Conservation (phyloP, 352 stramenopile species). For the Pelagophyceae sp. region DNA sequence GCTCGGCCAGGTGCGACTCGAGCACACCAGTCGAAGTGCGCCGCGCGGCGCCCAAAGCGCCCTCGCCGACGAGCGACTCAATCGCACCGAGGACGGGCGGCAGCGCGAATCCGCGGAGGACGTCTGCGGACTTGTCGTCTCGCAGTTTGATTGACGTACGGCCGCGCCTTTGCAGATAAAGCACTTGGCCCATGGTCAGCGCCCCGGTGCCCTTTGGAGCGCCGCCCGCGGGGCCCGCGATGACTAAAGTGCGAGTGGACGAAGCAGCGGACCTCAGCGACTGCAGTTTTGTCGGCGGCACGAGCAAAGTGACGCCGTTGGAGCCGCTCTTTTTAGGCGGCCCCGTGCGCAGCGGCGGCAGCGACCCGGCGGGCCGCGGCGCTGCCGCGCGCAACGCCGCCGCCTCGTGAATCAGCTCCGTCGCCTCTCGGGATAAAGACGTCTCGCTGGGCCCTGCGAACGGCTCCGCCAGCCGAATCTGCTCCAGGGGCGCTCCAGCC, state of each 20-base stretch:
- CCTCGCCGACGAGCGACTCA: neutral
- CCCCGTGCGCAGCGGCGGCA: neutral
- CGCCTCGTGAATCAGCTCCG: neutral
- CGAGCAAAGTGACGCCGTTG: neutral
- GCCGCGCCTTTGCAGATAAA: neutral
- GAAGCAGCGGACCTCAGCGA: neutral
- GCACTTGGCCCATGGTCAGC: neutral
- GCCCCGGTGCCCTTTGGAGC: neutral
- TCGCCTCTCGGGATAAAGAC: neutral
- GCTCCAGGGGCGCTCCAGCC: slow-evolving; percentile 29
- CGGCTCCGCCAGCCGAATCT: slow-evolving; percentile 28
- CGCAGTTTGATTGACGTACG: neutral
- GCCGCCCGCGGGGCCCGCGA: neutral
- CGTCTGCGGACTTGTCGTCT: neutral
- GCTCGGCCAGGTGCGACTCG: neutral
- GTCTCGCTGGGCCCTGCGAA: slow-evolving; percentile 21
- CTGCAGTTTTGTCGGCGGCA: neutral
- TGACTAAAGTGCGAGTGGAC: neutral
- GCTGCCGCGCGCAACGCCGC: neutral
- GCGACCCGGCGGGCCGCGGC: neutral
- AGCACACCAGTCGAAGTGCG: neutral
- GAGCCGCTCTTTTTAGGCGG: neutral
- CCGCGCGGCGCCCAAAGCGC: neutral
- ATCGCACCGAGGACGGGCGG: neutral
- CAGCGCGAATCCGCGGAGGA: neutral